Base-by-base conservation (phyloP, 2,329 filamentous ascomycete species). In the Hypoxylon sp. region DNA sequence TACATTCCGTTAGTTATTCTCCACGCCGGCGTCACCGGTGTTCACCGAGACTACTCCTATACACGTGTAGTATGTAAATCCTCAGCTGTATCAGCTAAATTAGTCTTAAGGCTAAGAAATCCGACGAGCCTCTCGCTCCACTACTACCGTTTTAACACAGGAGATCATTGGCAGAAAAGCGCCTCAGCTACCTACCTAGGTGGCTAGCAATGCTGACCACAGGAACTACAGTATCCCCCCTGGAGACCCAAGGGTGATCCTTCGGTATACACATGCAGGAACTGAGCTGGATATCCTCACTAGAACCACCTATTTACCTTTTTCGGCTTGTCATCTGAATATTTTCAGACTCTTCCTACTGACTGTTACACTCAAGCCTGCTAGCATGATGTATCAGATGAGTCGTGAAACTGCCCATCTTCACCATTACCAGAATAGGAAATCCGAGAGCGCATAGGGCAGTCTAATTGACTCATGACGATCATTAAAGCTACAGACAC, bases 191-290 rank as follows among this genome's bases (percentile, higher is more conserved):
- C n/a, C n/a, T n/a, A n/a, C n/a, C n/a, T n/a, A n/a, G n/a, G n/a
- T n/a, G n/a, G 1, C 19, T 24, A 21, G 42, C 19, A 10, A 15
- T 10, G 11, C 19, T 47, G 11, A 24, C 42, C 7, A 19, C 10
- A 47, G 17, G 17, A 10, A 19, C 42, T 24, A 11, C 42, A 47
- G 17, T 6, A 47, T 47, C n/a, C 42, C 42, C 42, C 42, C 42
- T 47, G 42, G 42, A 19, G 17, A 4, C 17, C 42, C 42, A 47
- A 24, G 42, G 42, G n/a, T 47, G n/a, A 47, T 47, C 42, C 42
- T 47, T 47, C 19, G 21, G 42, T 47, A 47, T 47, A 24, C 24
- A 27, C 24, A 27, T 27, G 24, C 42, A 47, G 42, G 42, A 47
- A 24, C 42, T 19, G 3, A 10, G 17, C 11, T 13, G 17, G 17